Evolutionary conservation across 2,329 filamentous ascomycete genomes (phyloP).

Genomic region (Aureobasidium vineae): DNA sequence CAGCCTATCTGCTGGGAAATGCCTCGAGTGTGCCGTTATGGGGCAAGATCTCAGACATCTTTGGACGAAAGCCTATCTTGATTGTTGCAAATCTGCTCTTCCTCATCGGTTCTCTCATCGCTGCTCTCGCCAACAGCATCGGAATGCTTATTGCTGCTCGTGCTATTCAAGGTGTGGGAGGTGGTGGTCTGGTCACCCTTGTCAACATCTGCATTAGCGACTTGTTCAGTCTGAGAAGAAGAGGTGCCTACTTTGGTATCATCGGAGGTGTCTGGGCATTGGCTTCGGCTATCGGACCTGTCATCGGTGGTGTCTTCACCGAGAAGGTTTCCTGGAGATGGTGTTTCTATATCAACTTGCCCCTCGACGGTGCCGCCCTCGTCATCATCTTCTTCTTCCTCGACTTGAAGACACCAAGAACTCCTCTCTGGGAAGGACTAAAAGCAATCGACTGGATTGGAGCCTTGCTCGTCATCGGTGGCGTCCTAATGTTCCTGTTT

Average conservation of each 20-base stretch:
- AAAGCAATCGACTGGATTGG: conserved; percentile 67
- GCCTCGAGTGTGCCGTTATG: conserved; percentile 56
- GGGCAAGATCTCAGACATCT: conserved; percentile 66
- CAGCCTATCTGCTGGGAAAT: conserved; percentile 51
- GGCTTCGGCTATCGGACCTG: conserved; percentile 63
- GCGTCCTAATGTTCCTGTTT: conserved; percentile 80
- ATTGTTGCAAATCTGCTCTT: conserved; percentile 61
- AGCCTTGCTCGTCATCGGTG: conserved; percentile 66
- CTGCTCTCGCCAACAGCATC: conserved; percentile 57
- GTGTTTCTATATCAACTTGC: conserved; percentile 57
- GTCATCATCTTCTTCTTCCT: conserved; percentile 61
- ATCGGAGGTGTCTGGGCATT: conserved; percentile 67
- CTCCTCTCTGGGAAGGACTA: conserved; percentile 60
- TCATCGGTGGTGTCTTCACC: conserved; percentile 66
- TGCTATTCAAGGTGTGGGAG: conserved; percentile 62
- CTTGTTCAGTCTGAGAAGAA: conserved; percentile 57
- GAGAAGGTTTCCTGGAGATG: conserved; percentile 43
- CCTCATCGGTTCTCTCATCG: conserved; percentile 61
- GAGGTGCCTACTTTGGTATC: conserved; percentile 62
- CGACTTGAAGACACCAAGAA: conserved; percentile 65
- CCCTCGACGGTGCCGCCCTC: conserved; percentile 60
- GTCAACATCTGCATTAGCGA: conserved; percentile 64
- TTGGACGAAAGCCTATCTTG: conserved; percentile 63
- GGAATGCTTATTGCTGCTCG: conserved; percentile 62
- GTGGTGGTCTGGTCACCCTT: conserved; percentile 62